A percentile compares a stretch with the other conserved stretches of the same genome.
Evolutionary conservation across 1,284 basidiomycete species (phyloP).

Genomic region (Ganoderma meredithae): DNA sequence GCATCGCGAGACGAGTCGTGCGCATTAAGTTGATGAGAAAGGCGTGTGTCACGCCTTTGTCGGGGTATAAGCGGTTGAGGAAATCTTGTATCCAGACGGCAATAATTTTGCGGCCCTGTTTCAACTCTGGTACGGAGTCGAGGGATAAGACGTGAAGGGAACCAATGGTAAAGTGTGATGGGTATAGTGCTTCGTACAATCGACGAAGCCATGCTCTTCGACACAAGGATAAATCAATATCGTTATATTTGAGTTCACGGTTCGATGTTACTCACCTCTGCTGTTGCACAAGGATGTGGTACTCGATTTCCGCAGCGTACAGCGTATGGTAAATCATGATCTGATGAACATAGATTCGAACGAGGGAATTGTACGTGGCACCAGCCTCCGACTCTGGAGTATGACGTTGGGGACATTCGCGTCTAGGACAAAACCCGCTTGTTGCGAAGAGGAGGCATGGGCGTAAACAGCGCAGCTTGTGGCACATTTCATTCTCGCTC

Average conservation of each 20-base stretch:
- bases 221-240: constrained; percentile 37
- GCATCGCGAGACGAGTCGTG: constrained; percentile 18
- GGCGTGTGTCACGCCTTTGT: background rate
- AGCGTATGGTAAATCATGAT: constrained; percentile 52
- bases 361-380: constrained; percentile 49
- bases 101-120: constrained; percentile 44
- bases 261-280: constrained; percentile 9
- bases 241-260: too few species aligned
- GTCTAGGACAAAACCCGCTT: constrained; percentile 44
- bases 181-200: constrained; percentile 37
- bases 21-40: constrained; percentile 23
- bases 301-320: constrained; percentile 34
- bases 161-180: constrained; percentile 33
- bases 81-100: constrained; percentile 50
- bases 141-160: constrained; percentile 42
- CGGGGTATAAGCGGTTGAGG: constrained; percentile 39
- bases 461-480: constrained; percentile 42
- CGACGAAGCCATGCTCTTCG: constrained; percentile 40
- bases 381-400: constrained; percentile 36
- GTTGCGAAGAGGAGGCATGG: constrained; percentile 50
- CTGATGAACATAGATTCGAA: constrained; percentile 57
- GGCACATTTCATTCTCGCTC: constrained; percentile 46
- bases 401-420: constrained; percentile 50
- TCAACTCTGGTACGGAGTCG: constrained; percentile 46
- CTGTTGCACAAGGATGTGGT: constrained; percentile 6